Conservation (phyloP, 345 rosid genomes). For the Moricandia arvensis region DNA sequence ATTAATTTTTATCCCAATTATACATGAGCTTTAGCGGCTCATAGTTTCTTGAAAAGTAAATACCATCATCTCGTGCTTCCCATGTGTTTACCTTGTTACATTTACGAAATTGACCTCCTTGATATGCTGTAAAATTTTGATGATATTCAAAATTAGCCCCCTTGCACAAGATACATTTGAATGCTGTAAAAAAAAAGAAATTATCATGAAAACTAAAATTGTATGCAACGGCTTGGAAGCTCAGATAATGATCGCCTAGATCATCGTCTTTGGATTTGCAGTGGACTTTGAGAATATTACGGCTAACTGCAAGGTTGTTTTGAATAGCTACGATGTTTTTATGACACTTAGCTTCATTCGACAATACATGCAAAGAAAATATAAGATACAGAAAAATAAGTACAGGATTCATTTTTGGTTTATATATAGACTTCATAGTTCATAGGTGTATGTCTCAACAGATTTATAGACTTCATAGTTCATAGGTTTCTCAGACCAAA, state of each 20-base stretch:
- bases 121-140: not conserved
- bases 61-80: slow-evolving; percentile 5
- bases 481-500: not conserved
- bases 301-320: not conserved
- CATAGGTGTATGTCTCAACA: not conserved
- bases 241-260: not conserved
- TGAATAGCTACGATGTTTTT: not conserved
- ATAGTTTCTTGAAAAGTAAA: not conserved
- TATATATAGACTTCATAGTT: not conserved
- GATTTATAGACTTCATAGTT: not conserved
- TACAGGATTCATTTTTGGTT: not conserved
- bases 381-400: not conserved
- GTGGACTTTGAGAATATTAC: slow-evolving; percentile 1
- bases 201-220: slow-evolving; percentile 6
- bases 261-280: slow-evolving; percentile 4
- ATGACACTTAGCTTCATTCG: not conserved
- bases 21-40: not conserved
- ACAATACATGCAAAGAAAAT: not conserved
- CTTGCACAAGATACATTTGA: slow-evolving; percentile 2
- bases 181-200: not conserved
- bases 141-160: slow-evolving; percentile 5
- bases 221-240: not conserved
- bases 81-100: not conserved
- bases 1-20: slow-evolving; percentile 1
- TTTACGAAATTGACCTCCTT: too few species aligned